Conservation (phyloP, 2,329 filamentous ascomycete genomes). For the Arthrocladium fulminans region DNA sequence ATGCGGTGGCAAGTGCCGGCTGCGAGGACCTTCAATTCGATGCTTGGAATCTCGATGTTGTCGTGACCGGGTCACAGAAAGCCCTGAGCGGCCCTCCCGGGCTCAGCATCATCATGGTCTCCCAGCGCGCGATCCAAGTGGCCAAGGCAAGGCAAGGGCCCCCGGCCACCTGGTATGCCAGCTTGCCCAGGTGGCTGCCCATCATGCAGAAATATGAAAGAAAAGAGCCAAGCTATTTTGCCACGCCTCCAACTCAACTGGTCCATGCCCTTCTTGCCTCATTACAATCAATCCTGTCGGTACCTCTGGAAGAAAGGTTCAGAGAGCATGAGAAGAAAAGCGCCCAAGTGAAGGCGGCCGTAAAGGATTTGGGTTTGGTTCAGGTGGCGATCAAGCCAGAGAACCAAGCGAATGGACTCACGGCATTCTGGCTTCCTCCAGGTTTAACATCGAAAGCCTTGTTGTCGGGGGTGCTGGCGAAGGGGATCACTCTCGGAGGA, state of each 20-base stretch:
- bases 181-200: slow-evolving; percentile 92
- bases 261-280: slow-evolving; percentile 86
- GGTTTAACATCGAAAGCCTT: slow-evolving; percentile 69
- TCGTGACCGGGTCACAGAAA: slow-evolving; percentile 91
- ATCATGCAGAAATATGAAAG: slow-evolving; percentile 99
- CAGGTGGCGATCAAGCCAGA: slow-evolving; percentile 76
- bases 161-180: slow-evolving; percentile 86
- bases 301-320: slow-evolving; percentile 73
- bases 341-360: slow-evolving; percentile 73
- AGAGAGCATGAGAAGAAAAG: slow-evolving; percentile 68
- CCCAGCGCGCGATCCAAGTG: slow-evolving; percentile 69
- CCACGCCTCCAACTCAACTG: slow-evolving; percentile 88
- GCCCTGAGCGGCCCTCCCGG: slow-evolving; percentile 92
- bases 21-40: slow-evolving; percentile 94
- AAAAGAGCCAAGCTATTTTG: slow-evolving; percentile 95
- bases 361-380: slow-evolving; percentile 71
- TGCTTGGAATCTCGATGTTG: slow-evolving; percentile 83
- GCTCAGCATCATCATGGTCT: slow-evolving; percentile 87
- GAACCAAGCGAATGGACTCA: slow-evolving; percentile 94
- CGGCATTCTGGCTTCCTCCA: slow-evolving; percentile 88
- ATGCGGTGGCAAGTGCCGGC: slow-evolving; percentile 93
- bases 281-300: slow-evolving; percentile 72
- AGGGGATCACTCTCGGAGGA: slow-evolving; percentile 85
- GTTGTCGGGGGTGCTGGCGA: slow-evolving; percentile 71
- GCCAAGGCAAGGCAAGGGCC: slow-evolving; percentile 72